These are phyloP conservation scores for Persicaria maculosa DNA, from an alignment of 148 eudicot species.

Conservation along the genomic window DNA sequence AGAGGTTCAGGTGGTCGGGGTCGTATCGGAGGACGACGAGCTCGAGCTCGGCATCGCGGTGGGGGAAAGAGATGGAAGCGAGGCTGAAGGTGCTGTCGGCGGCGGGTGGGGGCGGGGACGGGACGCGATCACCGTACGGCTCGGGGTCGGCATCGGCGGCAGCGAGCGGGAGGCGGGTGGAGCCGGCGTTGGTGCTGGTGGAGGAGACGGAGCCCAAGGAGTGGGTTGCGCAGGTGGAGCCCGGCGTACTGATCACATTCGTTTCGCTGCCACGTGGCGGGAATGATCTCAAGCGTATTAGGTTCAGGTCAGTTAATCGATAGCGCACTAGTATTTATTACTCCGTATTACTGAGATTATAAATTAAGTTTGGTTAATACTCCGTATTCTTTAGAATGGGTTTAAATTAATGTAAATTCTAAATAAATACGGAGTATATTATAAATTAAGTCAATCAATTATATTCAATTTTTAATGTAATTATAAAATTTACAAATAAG, in stretches of 20 bases:
- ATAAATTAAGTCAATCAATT: too few relatives aligned
- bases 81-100: constrained; percentile 75
- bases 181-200: constrained; percentile 55
- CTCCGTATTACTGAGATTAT: too few relatives aligned
- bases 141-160: constrained; percentile 23
- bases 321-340: too few relatives aligned
- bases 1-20: constrained; percentile 49
- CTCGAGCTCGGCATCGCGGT: constrained; percentile 54
- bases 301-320: constrained; percentile 58
- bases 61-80: constrained; percentile 98
- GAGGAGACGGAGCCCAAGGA: constrained; percentile 94
- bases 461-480: too few relatives aligned
- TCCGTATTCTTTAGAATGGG: too few relatives aligned
- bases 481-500: too few relatives aligned
- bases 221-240: constrained; percentile 99
- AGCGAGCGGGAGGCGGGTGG: constrained; percentile 51
- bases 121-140: constrained; percentile 28
- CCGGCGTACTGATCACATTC: constrained; percentile 90
- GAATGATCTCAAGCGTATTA: constrained; percentile 87
- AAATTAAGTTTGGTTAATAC: too few relatives aligned
- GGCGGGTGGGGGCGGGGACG: constrained; percentile 33
- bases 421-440: too few relatives aligned
- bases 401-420: too few relatives aligned
- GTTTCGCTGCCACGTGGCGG: constrained; percentile 92
- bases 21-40: constrained; percentile 56